Base-by-base conservation (phyloP, 495 filamentous ascomycete species). In the Immersiella caudata region DNA sequence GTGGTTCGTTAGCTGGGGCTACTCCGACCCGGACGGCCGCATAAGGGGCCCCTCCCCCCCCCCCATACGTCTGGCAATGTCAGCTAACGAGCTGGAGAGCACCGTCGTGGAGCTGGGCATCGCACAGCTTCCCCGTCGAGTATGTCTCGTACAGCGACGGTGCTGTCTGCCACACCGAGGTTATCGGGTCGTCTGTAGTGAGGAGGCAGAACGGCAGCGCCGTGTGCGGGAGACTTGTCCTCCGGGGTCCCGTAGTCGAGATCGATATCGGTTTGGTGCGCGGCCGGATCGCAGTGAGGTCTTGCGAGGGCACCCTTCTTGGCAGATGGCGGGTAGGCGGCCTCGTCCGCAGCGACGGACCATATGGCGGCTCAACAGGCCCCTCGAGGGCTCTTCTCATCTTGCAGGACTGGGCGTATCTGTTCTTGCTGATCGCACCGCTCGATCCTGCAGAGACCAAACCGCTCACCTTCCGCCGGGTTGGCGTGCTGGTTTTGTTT, bases 41-140 rank as follows among this genome's bases (percentile, higher is more conserved):
- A n/a, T n/a, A n/a, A n/a, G n/a, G n/a, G n/a, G n/a, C n/a, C n/a
- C n/a, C n/a, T n/a, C n/a, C n/a, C n/a, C n/a, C n/a, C n/a, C n/a
- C n/a, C n/a, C n/a, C n/a, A n/a, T n/a, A n/a, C n/a, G n/a, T n/a
- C n/a, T n/a, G n/a, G n/a, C n/a, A n/a, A n/a, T n/a, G n/a, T n/a
- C n/a, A n/a, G n/a, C n/a, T n/a, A 14, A 6, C 14, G 16, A 36
- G 26, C n/a, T 59, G 56, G 25, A 1, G 25, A 20, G 25, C 56
- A 0, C 56, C 56, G 1, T 59, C 56, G 0, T 59, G 56, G 56
- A 59, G 56, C 25, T 59, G 56, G 56, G 56, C 56, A n/a, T 33
- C 25, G 0, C 56, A 6, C 1, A 25, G 27, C 6, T 11, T 8
- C 6, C 14, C 56, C 5, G 4, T 59, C 24, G n/a, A 33, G 7